Evolutionary conservation across 2,329 filamentous ascomycete species (phyloP).

Genomic region (Colletotrichum plurivorum): DNA sequence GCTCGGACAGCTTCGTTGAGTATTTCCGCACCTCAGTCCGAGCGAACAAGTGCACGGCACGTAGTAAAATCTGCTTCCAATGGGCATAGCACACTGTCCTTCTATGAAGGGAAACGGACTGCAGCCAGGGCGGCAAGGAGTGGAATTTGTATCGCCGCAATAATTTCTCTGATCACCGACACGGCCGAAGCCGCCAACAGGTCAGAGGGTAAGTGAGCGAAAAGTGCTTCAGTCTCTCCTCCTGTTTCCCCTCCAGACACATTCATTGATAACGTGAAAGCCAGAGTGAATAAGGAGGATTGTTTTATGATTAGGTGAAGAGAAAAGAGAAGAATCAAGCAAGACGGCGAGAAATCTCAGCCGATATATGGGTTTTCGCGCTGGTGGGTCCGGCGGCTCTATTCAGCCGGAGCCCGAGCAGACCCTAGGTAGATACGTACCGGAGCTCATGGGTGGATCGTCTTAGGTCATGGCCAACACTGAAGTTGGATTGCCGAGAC

Average conservation of each 20-base stretch:
- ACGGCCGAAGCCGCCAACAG: constrained; percentile 48
- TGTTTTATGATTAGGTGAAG: constrained; percentile 52
- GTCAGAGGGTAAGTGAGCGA: constrained; percentile 66
- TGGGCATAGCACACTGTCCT: too few relatives aligned
- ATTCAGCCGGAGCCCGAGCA: constrained; percentile 25
- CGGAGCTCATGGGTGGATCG: too few relatives aligned
- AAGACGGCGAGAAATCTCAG: constrained; percentile 38
- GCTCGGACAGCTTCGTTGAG: too few relatives aligned
- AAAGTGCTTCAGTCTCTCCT: constrained; percentile 69
- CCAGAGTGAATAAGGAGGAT: constrained; percentile 80
- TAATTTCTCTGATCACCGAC: constrained; percentile 53
- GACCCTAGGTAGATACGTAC: not conserved
- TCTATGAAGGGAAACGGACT: not conserved
- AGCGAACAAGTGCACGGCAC: not conserved
- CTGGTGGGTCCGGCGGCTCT: constrained; percentile 22
- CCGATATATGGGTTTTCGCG: constrained; percentile 30
- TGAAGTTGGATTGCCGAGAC: too few relatives aligned
- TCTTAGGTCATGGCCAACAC: too few relatives aligned
- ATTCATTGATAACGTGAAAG: constrained; percentile 67
- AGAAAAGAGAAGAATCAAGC: constrained; percentile 42
- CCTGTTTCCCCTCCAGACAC: constrained; percentile 78
- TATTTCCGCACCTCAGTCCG: too few relatives aligned
- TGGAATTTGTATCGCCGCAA: constrained; percentile 47
- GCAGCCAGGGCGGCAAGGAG: not conserved
- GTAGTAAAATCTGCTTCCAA: too few relatives aligned